A percentile compares a stretch with the other conserved stretches of the same genome.
These are phyloP conservation scores for Debaryomyces psychrophilus DNA, from an alignment of 1,139 yeast species.

Conservation along the genomic window DNA sequence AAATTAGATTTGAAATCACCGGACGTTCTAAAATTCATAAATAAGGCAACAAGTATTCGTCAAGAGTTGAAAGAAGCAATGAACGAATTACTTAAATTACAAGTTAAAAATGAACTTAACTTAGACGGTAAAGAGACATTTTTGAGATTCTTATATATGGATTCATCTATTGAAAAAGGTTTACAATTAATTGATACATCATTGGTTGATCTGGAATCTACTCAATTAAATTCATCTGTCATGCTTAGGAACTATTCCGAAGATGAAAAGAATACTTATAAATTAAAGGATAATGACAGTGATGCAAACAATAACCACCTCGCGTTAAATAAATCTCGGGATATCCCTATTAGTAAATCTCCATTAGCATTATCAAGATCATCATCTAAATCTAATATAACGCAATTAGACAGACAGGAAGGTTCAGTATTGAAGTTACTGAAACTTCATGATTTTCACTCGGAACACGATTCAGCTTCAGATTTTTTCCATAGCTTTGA, in stretches of 20 bases:
- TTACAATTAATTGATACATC: conserved; percentile 52
- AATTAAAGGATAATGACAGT: conserved; percentile 5
- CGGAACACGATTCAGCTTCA: conserved; percentile 16
- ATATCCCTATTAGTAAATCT: conserved; percentile 22
- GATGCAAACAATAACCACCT: conserved; percentile 2
- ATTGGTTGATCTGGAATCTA: conserved; percentile 26
- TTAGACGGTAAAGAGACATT: conserved; percentile 75
- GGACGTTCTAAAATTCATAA: conserved; percentile 45
- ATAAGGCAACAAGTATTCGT: conserved; percentile 47
- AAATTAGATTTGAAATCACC: conserved; percentile 32
- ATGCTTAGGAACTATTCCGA: conserved; percentile 17
- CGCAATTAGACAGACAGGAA: conserved; percentile 41
- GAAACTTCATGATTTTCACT: conserved; percentile 29
- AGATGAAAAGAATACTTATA: conserved; percentile 22
- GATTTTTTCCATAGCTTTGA: conserved; percentile 18
- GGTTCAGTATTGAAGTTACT: conserved; percentile 44
- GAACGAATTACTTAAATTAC: conserved; percentile 57
- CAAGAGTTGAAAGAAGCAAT: conserved; percentile 54
- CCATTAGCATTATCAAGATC: conserved; percentile 38
- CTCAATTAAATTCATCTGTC: conserved; percentile 8
- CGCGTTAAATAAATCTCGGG: conserved; percentile 12
- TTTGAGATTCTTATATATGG: conserved; percentile 66
- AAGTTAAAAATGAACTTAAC: conserved; percentile 54
- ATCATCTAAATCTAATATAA: conserved; percentile 40
- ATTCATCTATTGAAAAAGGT: conserved; percentile 70